Percentiles rank a stretch among this genome's conserved stretches.
Evolutionary conservation across 495 filamentous ascomycete genomes (phyloP).

Genomic region (Pyrenula aspistea): DNA sequence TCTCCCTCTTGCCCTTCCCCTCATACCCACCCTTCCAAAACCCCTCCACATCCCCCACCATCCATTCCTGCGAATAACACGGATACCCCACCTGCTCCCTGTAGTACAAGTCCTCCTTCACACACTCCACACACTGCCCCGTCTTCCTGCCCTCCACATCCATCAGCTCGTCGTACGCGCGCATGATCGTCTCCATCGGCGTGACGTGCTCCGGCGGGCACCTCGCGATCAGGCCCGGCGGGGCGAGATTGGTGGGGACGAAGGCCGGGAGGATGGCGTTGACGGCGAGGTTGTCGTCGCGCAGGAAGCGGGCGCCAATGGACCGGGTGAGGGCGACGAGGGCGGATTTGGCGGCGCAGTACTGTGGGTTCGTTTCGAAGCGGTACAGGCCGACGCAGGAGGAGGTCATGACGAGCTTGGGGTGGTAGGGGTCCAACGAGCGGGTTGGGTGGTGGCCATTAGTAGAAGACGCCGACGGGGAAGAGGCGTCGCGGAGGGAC

Average conservation of each 20-base stretch:
- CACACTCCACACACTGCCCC: slow-evolving; percentile 14
- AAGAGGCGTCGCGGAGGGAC: neutral
- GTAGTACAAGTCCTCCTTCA: slow-evolving; percentile 14
- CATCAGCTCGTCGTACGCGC: slow-evolving; percentile 17
- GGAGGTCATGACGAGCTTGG: slow-evolving; percentile 14
- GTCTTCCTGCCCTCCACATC: slow-evolving; percentile 11
- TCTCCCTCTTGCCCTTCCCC: neutral
- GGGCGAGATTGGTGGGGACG: slow-evolving; percentile 21
- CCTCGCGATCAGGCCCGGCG: slow-evolving; percentile 17
- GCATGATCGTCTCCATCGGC: slow-evolving; percentile 23
- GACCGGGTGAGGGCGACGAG: slow-evolving; percentile 22
- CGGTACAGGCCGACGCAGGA: slow-evolving; percentile 17
- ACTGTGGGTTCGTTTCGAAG: slow-evolving; percentile 19
- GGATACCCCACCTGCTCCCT: slow-evolving; percentile 7
- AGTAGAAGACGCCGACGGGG: neutral
- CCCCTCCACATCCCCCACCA: neutral
- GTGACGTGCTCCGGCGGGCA: slow-evolving; percentile 27
- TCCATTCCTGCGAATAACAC: neutral
- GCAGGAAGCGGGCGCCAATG: slow-evolving; percentile 8
- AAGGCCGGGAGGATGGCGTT: slow-evolving; percentile 27
- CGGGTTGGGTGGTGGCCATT: neutral
- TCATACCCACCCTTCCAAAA: neutral
- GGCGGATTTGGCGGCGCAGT: slow-evolving; percentile 20
- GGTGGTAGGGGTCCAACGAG: neutral
- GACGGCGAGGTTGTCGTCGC: slow-evolving; percentile 21